phyloP scores from a whole-genome alignment of 805 yeast genomes.

The Candida parachauliodes region DNA sequence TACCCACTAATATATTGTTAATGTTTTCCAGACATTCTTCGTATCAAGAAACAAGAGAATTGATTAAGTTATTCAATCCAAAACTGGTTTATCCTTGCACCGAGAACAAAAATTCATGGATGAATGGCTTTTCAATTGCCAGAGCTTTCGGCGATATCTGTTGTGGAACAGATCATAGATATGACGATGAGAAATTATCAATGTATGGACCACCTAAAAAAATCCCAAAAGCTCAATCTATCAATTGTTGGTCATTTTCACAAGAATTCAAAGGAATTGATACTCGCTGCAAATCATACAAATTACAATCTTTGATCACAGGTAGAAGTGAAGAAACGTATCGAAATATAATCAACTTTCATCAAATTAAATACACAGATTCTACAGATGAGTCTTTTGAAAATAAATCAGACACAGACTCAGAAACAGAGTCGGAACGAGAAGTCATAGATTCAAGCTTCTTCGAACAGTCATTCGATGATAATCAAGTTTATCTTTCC shows the following conservation, averaged over 20 bases:
- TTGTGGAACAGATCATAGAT: conserved; percentile 11
- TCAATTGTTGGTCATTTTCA: conserved; percentile 32
- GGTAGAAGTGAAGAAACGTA: conserved; percentile 24
- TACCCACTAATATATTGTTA: conserved; percentile 34
- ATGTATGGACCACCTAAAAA: conserved; percentile 17
- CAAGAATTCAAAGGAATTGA: conserved; percentile 14
- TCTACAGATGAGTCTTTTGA: conserved; percentile 4
- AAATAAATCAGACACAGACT: conserved; percentile 1
- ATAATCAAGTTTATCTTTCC: background rate
- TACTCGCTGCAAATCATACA: conserved; percentile 17
- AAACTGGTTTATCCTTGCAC: conserved; percentile 43
- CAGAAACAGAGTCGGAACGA: conserved; percentile 3
- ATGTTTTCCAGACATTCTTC: conserved; percentile 49
- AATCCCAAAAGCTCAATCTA: conserved; percentile 18
- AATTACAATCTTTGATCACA: conserved; percentile 22
- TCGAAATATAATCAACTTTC: conserved; percentile 19
- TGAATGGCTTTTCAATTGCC: conserved; percentile 34
- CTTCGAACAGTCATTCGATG: conserved; percentile 6
- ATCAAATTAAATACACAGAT: conserved; percentile 14
- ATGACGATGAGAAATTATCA: conserved; percentile 13
- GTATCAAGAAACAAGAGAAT: conserved; percentile 33
- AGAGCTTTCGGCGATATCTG: conserved; percentile 40
- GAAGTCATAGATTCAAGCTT: conserved; percentile 6
- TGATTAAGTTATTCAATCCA: conserved; percentile 35
- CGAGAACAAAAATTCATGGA: conserved; percentile 32